Evolutionary conservation across 305 asterid species (phyloP).

Genomic region (Fraxinus dipetala): DNA sequence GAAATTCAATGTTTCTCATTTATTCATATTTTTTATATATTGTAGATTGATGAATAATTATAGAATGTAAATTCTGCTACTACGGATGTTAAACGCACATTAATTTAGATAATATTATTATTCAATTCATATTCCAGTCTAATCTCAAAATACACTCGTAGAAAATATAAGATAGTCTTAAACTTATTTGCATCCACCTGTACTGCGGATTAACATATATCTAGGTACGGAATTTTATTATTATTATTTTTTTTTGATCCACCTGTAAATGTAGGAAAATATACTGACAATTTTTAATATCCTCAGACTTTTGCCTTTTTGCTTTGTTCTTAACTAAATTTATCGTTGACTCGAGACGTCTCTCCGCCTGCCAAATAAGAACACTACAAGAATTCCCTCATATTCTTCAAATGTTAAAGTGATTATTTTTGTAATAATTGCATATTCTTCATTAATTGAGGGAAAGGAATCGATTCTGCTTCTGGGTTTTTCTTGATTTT

Average conservation of each 20-base stretch:
- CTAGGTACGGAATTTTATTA: neutral
- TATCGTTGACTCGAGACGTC: neutral
- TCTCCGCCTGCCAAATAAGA: neutral
- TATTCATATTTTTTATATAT: too few relatives aligned
- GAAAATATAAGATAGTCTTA: neutral
- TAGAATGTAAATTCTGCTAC: neutral
- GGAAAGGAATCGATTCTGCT: conserved; percentile 22
- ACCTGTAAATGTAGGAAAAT: neutral
- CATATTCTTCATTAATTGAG: neutral
- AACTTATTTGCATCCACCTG: neutral
- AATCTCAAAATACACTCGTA: neutral
- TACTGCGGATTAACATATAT: neutral
- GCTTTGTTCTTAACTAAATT: neutral
- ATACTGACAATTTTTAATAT: neutral
- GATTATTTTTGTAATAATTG: neutral
- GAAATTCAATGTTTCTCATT: neutral
- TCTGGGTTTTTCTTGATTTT: conserved; percentile 15
- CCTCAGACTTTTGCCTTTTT: neutral
- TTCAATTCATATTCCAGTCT: neutral
- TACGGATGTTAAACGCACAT: neutral
- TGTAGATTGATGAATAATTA: neutral
- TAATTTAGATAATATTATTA: too few relatives aligned
- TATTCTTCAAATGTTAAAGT: neutral
- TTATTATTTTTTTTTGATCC: neutral
- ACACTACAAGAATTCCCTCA: neutral